Percentiles rank a stretch among this genome's conserved stretches.
Evolutionary conservation across 257 asterid genomes (phyloP).

Genomic region (Petrea volubilis): DNA sequence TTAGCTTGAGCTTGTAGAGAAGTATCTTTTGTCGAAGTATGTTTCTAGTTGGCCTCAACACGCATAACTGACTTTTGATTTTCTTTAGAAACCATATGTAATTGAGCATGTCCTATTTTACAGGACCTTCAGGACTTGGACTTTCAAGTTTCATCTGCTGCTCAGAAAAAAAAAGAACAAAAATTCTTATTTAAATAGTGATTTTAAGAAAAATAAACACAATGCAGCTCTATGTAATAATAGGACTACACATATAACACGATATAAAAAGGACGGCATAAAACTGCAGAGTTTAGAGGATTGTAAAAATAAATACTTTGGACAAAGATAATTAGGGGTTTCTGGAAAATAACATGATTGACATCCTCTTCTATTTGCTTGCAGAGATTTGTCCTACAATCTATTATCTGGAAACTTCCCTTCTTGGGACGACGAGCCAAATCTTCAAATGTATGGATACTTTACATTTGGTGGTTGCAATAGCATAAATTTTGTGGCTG

Average conservation of each 20-base stretch:
- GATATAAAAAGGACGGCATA: background rate
- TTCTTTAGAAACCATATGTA: background rate
- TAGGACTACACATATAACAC: background rate
- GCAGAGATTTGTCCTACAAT: conserved; percentile 82
- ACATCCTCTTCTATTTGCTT: conserved; percentile 12
- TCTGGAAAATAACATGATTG: background rate
- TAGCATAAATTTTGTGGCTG: background rate
- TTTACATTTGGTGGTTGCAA: background rate
- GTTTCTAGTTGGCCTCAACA: background rate
- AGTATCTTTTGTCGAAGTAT: background rate
- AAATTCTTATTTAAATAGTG: background rate
- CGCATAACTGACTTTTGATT: background rate
- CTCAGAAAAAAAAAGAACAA: background rate
- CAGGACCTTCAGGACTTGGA: background rate
- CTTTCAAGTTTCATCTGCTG: background rate
- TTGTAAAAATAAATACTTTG: background rate
- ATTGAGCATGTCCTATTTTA: background rate
- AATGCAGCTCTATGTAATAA: background rate
- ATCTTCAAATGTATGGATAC: conserved; percentile 53
- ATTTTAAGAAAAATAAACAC: background rate
- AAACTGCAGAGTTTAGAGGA: background rate
- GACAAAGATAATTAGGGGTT: background rate
- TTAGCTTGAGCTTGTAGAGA: too few relatives aligned
- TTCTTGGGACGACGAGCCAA: conserved; percentile 53
- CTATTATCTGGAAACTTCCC: conserved; percentile 74